A percentile compares a stretch with the other conserved stretches of the same genome.
phyloP scores from a whole-genome alignment of 139 green algal species.

The Asterochloris sp. region DNA sequence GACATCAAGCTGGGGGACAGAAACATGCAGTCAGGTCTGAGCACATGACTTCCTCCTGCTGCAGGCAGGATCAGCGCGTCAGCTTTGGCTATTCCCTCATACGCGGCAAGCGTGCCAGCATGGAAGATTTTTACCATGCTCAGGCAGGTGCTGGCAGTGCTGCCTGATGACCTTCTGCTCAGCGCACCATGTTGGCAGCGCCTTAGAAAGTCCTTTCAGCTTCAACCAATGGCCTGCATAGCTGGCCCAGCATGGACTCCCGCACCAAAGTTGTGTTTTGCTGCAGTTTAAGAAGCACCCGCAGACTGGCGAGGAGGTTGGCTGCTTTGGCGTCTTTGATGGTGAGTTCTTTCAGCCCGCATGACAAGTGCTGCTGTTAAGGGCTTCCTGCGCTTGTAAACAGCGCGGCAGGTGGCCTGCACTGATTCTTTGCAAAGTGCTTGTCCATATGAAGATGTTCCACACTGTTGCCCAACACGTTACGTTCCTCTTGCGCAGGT shows the following conservation, averaged over 20 bases:
- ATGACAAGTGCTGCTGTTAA: not conserved
- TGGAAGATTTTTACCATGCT: constrained; percentile 81
- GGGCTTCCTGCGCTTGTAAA: not conserved
- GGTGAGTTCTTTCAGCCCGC: constrained; percentile 48
- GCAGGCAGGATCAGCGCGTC: constrained; percentile 68
- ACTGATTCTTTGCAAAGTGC: too few relatives aligned
- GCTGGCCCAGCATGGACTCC: not conserved
- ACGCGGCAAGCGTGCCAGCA: constrained; percentile 65
- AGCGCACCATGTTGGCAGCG: not conserved
- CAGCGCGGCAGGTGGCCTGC: too few relatives aligned
- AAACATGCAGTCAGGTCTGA: not conserved
- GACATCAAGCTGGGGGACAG: not conserved
- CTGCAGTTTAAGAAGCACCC: constrained; percentile 23
- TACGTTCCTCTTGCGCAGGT: constrained; percentile 43
- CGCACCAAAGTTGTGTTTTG: not conserved
- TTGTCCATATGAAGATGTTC: too few relatives aligned
- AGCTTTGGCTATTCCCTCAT: constrained; percentile 67
- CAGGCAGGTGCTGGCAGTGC: constrained; percentile 29
- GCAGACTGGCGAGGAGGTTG: constrained; percentile 47
- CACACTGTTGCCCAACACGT: not conserved
- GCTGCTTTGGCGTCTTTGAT: constrained; percentile 93
- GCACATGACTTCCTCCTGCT: not conserved
- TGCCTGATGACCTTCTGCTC: not conserved
- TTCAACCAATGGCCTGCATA: not conserved
- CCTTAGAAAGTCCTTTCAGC: not conserved